Conservation (phyloP, 805 yeast genomes). For the Schwanniomyces yamadae region DNA sequence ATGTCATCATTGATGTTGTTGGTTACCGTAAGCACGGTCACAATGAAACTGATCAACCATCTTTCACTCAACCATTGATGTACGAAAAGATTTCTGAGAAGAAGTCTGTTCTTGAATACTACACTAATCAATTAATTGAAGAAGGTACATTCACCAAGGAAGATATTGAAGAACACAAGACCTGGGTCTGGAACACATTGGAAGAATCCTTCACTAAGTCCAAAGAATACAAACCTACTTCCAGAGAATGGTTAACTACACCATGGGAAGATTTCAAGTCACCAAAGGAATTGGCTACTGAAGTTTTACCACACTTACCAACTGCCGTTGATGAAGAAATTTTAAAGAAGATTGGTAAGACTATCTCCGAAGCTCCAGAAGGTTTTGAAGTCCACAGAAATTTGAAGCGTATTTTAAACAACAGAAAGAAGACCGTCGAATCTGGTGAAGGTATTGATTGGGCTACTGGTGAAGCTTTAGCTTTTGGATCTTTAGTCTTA, state of each 20-base stretch:
- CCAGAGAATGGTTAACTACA: conserved; percentile 97
- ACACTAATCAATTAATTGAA: conserved; percentile 70
- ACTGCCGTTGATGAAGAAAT: conserved; percentile 77
- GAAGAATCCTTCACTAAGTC: conserved; percentile 88
- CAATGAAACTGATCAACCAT: conserved; percentile 99
- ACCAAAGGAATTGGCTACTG: conserved; percentile 94
- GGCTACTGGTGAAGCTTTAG: conserved; percentile 99
- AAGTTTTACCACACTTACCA: conserved; percentile 92
- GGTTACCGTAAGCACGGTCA: conserved; percentile 99
- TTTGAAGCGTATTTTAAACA: conserved; percentile 87
- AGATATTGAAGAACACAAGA: conserved; percentile 93
- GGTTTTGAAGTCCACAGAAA: conserved; percentile 90
- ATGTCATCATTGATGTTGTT: conserved; percentile 93
- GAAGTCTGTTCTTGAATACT: conserved; percentile 84
- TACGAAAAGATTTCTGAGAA: conserved; percentile 86
- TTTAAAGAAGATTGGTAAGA: conserved; percentile 75
- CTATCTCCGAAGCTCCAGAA: conserved; percentile 81
- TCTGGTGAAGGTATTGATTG: conserved; percentile 95
- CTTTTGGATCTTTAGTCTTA: conserved; percentile 84
- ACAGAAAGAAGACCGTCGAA: conserved; percentile 83
- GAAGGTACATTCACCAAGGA: conserved; percentile 89
- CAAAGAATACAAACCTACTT: conserved; percentile 84
- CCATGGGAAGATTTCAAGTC: conserved; percentile 99
- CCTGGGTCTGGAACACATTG: conserved; percentile 95
- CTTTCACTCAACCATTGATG: conserved; percentile 98